Base-by-base conservation (phyloP, 164 flowering plant species). In the Piper longum region DNA sequence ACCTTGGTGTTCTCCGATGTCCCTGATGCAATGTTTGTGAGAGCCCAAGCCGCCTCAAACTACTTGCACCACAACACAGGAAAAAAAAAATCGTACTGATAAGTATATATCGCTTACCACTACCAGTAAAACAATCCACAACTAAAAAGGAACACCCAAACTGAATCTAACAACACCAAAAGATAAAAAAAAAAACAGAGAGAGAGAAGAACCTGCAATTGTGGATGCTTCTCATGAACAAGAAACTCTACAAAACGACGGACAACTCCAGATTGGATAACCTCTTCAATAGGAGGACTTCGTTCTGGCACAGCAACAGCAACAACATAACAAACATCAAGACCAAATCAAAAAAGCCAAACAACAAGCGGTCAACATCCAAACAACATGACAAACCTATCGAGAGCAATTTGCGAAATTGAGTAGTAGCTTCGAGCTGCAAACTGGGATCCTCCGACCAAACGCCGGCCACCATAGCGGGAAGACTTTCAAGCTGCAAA, bases 21-120 rank as follows among this genome's bases (percentile, higher is more conserved):
- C 56, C 97, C 95, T 61, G 97, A 87, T 39, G 97, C 97, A 78
- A 90, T 79, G 75, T 90, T 90, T 14, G 95, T 87, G 74, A 90
- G 72, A 61, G 92, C 90, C 97, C 97, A 85, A 66, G 91, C 91
- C 54, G 89, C 95, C 74, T 88, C 95, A 76, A 85, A 83, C 95
- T 87, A 62, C 66, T 2, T 26, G 36, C 56, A 62, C 9, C 9
- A 48, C 12, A 45, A 41, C 39, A 13, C 6, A 13, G 41, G 51
- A 11, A 48, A 9, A 16, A 62, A n/a, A 26, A 26, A 0, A 26
- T 26, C 18, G 4, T 41, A 36, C 39, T 39, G 14, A 39, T 7
- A 40, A 41, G 62, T 4, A 17, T n/a, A 40, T 16, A 14, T 16
- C 41, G 41, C 43, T 41, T 16, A 40, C 44, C 14, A 5, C 11